phyloP scores from a whole-genome alignment of 2,329 filamentous ascomycete genomes.

The Helminthosporium solani region DNA sequence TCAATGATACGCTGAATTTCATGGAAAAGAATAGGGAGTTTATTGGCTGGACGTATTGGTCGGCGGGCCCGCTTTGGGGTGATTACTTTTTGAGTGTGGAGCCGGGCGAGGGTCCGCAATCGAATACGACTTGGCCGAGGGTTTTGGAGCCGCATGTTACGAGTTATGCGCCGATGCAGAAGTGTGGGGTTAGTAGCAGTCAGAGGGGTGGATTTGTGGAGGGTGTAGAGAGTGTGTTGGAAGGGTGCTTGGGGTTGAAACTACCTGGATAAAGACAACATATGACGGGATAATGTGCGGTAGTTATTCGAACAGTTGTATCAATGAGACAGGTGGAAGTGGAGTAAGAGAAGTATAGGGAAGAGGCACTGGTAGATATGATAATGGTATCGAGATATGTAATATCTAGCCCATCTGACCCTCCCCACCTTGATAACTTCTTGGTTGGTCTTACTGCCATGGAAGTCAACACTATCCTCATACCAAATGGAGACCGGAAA shows the following conservation, averaged over 20 bases:
- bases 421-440: too few relatives aligned
- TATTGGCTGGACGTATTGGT: conserved; percentile 56
- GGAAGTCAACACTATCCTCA: too few relatives aligned
- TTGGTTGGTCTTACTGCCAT: too few relatives aligned
- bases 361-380: too few relatives aligned
- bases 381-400: too few relatives aligned
- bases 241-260: conserved; percentile 23
- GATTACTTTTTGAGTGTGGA: conserved; percentile 26
- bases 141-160: conserved; percentile 21
- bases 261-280: conserved; percentile 7
- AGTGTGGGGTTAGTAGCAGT: conserved; percentile 24
- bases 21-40: conserved; percentile 45
- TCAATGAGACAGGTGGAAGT: too few relatives aligned
- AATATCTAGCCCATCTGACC: too few relatives aligned
- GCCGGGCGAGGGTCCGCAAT: conserved; percentile 15
- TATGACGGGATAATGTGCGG: too few relatives aligned
- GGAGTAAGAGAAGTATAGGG: too few relatives aligned
- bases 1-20: conserved; percentile 43
- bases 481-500: too few relatives aligned
- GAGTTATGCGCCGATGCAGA: conserved; percentile 22
- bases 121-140: conserved; percentile 20
- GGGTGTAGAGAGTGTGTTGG: conserved; percentile 7
- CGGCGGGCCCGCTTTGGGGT: conserved; percentile 54
- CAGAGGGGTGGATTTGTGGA: conserved; percentile 5
- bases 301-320: too few relatives aligned